Base-by-base conservation (phyloP, 208 protist species). In the Angomonas ambiguus region DNA sequence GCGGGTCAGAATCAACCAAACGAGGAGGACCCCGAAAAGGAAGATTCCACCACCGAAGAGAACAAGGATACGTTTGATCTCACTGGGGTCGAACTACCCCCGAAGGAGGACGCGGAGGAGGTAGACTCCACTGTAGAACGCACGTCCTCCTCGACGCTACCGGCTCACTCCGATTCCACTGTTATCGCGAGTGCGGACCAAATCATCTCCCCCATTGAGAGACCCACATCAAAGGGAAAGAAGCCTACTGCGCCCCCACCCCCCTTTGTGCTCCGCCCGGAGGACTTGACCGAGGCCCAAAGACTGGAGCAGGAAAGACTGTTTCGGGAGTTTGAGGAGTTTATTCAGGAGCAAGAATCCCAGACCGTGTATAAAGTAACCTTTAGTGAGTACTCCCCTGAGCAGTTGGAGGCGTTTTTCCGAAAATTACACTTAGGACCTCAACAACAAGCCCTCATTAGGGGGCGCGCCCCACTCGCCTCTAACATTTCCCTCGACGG, bases 341-440 rank as follows among this genome's bases (percentile, higher is more conserved):
- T 75, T 71, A 71, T 58, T 58, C 48, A 49, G 1, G 42, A 72
- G 13, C 63, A 69, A 48, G 62, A 63, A 13, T 74, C 62, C 5
- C 48, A 68, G 0, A 42, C 56, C 0, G 67, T 69, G 55, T 83
- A 79, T 68, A 70, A 73, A 51, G 67, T 79, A 35, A 68, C 71
- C 58, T 74, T 86, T 59, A 65, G 57, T 22, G 74, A 82, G 27
- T 88, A 91, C 72, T 89, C 85, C 8, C 64, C 65, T 20, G 71
- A 79, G 51, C 83, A 85, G 67, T 68, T 94, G 11, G 70, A 84
- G 20, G 71, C 80, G 58, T 94, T 94, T 61, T 91, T 87, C 59
- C 70, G 66, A 3, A 71, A 91, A 38, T 70, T 94, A 27, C 68
- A 74, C 28, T 66, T 82, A n/a, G 79, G 77, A 0, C 66, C 77